Evolutionary conservation across 169 alveolate genomes (phyloP), one percentile per base, ranked within the genome.

Genomic region (Babesia divergens): DNA sequence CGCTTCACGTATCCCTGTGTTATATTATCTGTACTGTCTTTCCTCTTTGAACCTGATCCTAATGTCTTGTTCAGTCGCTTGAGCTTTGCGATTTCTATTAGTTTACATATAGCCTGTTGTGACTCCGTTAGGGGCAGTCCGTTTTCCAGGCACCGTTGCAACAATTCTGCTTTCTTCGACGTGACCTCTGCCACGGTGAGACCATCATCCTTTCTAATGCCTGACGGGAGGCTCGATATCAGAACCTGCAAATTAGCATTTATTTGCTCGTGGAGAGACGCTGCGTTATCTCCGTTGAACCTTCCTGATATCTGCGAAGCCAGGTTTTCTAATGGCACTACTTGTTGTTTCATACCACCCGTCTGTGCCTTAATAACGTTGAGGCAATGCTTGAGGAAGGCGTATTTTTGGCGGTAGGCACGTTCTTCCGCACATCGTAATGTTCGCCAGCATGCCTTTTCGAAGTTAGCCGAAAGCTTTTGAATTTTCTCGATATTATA

Each of bases 401-500:
- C 74, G 42, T 66, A 77, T 35, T 77, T 77, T 35, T 54, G 67
- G 34, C 42, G 65, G 35, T 68, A 67, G 28, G 86, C 82, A 11
- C 46, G 46, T 38, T 77, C 86, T 32, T 77, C 83, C 16, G 86
- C 74, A 16, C 52, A 28, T 11, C 86, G 51, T 2, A 66, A 74
- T 24, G 71, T 35, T n/a, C 86, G 43, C 83, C 82, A 67, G 44
- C 83, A 67, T n/a, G 86, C 77, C n/a, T 52, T 67, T 37, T 77
- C 86, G 53, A 67, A 77, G 68, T 66, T 77, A 13, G 65, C 86
- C 22, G 72, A 58, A 3, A 77, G 74, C 47, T 54, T 34, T 34
- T 77, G 86, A 0, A 77, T 47, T 83, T 77, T 77, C 35, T 77
- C 83, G 29, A 77, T 77, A 49, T 77, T 60, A 49, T 68, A 77